Evolutionary conservation across 106 monocot genomes (phyloP).

Genomic region (Narthecium ossifragum): DNA sequence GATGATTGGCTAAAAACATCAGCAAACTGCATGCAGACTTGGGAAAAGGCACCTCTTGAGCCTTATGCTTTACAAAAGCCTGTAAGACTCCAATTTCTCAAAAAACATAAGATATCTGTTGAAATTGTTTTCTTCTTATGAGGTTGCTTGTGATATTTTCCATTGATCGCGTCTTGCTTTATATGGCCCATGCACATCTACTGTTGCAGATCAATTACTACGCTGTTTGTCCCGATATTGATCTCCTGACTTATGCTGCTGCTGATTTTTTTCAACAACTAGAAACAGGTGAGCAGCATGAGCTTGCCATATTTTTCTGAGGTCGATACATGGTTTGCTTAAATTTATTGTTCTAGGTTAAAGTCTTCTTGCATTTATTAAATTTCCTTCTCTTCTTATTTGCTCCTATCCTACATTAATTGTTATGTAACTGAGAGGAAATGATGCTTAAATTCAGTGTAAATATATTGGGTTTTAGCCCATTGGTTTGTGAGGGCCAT

Average conservation of each 20-base stretch:
- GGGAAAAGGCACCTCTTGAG: conserved; percentile 97
- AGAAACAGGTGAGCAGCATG: conserved; percentile 83
- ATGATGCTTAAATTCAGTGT: conserved; percentile 21
- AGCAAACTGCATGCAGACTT: conserved; percentile 44
- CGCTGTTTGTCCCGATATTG: conserved; percentile 88
- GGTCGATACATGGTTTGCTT: neutral
- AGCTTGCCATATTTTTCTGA: conserved; percentile 5
- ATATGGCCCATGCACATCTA: conserved; percentile 8
- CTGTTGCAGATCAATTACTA: conserved; percentile 65
- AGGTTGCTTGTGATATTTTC: neutral
- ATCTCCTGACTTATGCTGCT: conserved; percentile 74
- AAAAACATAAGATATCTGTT: neutral
- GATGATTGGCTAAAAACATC: conserved; percentile 98
- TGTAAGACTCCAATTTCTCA: too few relatives aligned
- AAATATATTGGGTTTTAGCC: too few relatives aligned
- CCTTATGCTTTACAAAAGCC: conserved; percentile 91
- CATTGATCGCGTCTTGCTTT: too few relatives aligned
- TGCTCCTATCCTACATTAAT: conserved; percentile 1
- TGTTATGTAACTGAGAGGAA: conserved; percentile 68
- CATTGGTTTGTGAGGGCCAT: conserved; percentile 73
- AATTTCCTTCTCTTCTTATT: too few relatives aligned
- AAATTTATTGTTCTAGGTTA: neutral
- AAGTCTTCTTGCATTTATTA: neutral
- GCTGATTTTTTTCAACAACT: conserved; percentile 82
- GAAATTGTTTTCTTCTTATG: neutral